Evolutionary conservation across 2,329 filamentous ascomycete genomes (phyloP).

Genomic region (Fusarium equiseti): DNA sequence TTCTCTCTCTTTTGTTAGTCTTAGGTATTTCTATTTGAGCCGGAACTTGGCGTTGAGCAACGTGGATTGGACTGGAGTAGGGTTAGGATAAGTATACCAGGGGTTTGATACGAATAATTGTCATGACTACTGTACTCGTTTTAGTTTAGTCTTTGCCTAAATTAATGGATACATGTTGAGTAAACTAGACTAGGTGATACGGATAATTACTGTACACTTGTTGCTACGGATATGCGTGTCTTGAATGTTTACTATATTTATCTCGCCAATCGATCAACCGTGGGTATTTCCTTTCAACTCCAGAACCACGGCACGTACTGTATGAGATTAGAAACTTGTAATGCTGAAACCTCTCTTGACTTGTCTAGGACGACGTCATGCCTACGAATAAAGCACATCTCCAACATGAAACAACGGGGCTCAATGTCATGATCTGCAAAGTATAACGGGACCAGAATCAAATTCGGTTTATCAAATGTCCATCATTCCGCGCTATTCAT

Average conservation of each 20-base stretch:
- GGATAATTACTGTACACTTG: not conserved
- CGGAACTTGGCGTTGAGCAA: conserved; percentile 22
- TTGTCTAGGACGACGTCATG: conserved; percentile 31
- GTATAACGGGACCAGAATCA: conserved; percentile 4
- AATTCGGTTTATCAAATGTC: conserved; percentile 7
- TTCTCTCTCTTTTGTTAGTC: conserved; percentile 2
- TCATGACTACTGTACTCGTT: not conserved
- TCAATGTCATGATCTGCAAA: conserved; percentile 33
- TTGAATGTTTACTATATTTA: conserved; percentile 12
- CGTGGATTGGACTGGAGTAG: not conserved
- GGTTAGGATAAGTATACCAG: conserved; percentile 11
- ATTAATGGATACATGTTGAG: conserved; percentile 12
- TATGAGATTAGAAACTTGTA: conserved; percentile 7
- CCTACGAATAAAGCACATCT: conserved; percentile 18
- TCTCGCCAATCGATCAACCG: conserved; percentile 6
- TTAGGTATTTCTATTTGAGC: conserved; percentile 9
- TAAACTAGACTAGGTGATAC: not conserved
- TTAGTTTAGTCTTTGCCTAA: conserved; percentile 1
- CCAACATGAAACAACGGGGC: conserved; percentile 32
- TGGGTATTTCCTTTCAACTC: not conserved
- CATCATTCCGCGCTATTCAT: conserved; percentile 1
- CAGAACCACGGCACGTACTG: not conserved
- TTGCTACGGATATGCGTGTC: not conserved
- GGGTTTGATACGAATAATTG: conserved; percentile 9
- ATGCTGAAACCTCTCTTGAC: not conserved